These are phyloP conservation scores for Fusarium begoniae DNA, from an alignment of 2,329 filamentous ascomycete genomes.

Conservation along the genomic window DNA sequence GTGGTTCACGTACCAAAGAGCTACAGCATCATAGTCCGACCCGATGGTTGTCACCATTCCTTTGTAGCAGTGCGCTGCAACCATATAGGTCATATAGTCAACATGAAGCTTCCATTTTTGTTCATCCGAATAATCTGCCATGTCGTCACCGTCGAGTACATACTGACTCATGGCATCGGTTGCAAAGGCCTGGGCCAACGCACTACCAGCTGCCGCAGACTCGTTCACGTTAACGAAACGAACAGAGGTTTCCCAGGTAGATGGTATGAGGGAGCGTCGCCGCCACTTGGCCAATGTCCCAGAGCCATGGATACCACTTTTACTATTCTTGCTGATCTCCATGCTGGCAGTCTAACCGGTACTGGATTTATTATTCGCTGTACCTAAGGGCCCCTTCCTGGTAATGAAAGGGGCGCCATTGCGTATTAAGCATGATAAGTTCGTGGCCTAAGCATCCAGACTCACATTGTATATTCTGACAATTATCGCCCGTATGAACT, in stretches of 20 bases:
- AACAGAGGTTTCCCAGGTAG: slow-evolving; percentile 63
- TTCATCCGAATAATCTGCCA: slow-evolving; percentile 68
- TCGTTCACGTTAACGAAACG: slow-evolving; percentile 72
- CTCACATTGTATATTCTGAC: slow-evolving; percentile 61
- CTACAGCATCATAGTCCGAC: slow-evolving; percentile 79
- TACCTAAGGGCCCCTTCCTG: slow-evolving; percentile 33
- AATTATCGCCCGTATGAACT: slow-evolving; percentile 66
- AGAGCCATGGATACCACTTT: slow-evolving; percentile 16
- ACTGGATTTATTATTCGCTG: slow-evolving; percentile 31
- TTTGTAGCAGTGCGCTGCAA: slow-evolving; percentile 77
- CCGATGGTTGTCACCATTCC: slow-evolving; percentile 80
- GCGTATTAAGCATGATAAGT: slow-evolving; percentile 37
- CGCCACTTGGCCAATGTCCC: slow-evolving; percentile 43
- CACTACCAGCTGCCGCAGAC: slow-evolving; percentile 74
- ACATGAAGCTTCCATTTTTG: slow-evolving; percentile 80
- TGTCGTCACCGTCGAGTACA: slow-evolving; percentile 76
- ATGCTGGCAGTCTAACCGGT: slow-evolving; percentile 51
- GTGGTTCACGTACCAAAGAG: slow-evolving; percentile 71
- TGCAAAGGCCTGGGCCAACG: slow-evolving; percentile 81
- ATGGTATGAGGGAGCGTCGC: slow-evolving; percentile 60
- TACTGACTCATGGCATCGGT: slow-evolving; percentile 79
- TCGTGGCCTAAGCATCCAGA: slow-evolving; percentile 24
- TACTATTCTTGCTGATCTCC: slow-evolving; percentile 50
- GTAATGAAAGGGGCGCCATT: slow-evolving; percentile 27
- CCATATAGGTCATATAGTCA: slow-evolving; percentile 80